Percentiles rank a stretch among this genome's conserved stretches.
These are phyloP conservation scores for Stemphylium beticola DNA, from an alignment of 2,329 filamentous ascomycete genomes.

Conservation along the genomic window DNA sequence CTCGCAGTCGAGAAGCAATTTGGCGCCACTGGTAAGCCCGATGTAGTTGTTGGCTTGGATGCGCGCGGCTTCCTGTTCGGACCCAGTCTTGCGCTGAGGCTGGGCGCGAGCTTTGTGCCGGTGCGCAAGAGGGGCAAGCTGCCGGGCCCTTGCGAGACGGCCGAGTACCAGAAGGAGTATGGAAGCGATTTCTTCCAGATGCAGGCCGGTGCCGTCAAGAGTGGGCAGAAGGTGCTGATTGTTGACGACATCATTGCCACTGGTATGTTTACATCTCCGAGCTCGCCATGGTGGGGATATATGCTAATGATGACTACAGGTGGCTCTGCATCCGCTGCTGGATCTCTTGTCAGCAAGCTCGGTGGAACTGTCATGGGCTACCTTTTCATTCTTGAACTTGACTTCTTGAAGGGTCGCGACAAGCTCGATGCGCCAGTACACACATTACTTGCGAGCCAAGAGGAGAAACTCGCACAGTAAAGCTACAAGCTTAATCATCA, in stretches of 20 bases:
- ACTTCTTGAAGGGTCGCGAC: conserved; percentile 88
- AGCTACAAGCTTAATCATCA: not conserved
- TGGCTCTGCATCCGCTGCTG: conserved; percentile 88
- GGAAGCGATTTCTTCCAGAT: conserved; percentile 96
- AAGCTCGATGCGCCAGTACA: conserved; percentile 85
- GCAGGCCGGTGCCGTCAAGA: conserved; percentile 82
- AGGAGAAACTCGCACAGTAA: conserved; percentile 40
- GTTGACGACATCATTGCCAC: conserved; percentile 99
- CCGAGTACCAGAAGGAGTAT: conserved; percentile 93
- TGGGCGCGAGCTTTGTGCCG: conserved; percentile 87
- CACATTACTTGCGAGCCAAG: conserved; percentile 77
- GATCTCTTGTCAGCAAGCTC: conserved; percentile 82
- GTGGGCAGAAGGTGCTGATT: conserved; percentile 86
- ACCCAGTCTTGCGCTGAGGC: conserved; percentile 80
- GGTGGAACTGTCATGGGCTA: conserved; percentile 87
- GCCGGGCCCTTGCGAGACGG: conserved; percentile 84
- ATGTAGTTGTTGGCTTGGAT: conserved; percentile 92
- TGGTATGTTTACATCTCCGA: conserved; percentile 63
- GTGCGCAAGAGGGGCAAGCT: conserved; percentile 96
- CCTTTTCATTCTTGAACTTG: conserved; percentile 94
- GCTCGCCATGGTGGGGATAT: not conserved
- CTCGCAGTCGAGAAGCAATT: conserved; percentile 75
- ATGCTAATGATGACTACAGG: conserved; percentile 59
- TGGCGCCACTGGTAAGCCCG: conserved; percentile 63
- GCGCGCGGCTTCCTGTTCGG: conserved; percentile 96